Base-by-base conservation (phyloP, 208 protist genomes). In the Trypanosoma brucei region DNA sequence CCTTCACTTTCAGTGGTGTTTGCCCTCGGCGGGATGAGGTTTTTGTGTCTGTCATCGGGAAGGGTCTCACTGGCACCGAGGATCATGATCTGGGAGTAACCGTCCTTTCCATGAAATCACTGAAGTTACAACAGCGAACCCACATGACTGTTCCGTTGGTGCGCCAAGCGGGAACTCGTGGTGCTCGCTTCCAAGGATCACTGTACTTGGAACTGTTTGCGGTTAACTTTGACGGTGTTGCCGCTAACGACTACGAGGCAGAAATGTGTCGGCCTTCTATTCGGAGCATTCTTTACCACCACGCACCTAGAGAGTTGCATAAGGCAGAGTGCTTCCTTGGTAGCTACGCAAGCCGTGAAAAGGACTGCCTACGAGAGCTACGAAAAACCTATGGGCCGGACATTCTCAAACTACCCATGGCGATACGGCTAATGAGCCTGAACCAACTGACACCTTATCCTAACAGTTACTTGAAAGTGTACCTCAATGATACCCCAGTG, bases 291-390 rank as follows among this genome's bases (percentile, higher is more conserved):
- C 57, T 83, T 31, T 76, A 78, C 44, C 56, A 50, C 1, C 55
- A 68, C 39, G 72, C 51, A 14, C 69, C 81, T 14, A 31, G 69
- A 52, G 9, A 72, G 40, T 56, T 86, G 30, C 81, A 86, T 39
- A 62, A 59, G 34, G 50, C 65, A 37, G 59, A 69, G 30, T 68
- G 62, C 49, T 30, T 82, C n/a, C 72, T 85, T 44, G 68, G 53
- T 37, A 33, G 57, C 7, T 42, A 61, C 34, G 62, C 52, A 2
- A 59, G 55, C 1, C 13, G 60, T 8, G 68, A 76, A n/a, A 49
- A 38, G 46, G 38, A 62, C 13, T 33, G 60, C 13, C 3, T 76
- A 9, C 13, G 5, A 13, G 42, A 14, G 6, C 30, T 76, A 7
- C 30, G 34, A 5, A 30, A 64, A 34, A 2, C 36, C 3, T 65